Conservation (phyloP, 2,329 filamentous ascomycete species). For the Pseudogymnoascus sp. region DNA sequence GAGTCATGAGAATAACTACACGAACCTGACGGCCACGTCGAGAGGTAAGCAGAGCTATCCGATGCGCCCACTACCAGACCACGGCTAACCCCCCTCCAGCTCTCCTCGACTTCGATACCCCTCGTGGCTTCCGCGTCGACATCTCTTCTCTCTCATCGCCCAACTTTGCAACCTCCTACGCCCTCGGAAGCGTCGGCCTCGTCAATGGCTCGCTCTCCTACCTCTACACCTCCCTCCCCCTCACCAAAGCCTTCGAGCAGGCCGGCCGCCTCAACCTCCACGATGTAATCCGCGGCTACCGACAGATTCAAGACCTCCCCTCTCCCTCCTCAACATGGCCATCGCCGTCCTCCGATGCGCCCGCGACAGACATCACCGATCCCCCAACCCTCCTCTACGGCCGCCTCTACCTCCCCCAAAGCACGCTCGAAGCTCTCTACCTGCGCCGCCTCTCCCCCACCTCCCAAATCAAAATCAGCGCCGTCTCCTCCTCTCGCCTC, state of each 20-base stretch:
- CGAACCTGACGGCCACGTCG: constrained; percentile 73
- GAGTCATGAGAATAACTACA: constrained; percentile 89
- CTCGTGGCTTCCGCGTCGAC: constrained; percentile 73
- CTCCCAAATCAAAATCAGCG: constrained; percentile 71
- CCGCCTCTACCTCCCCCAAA: constrained; percentile 73
- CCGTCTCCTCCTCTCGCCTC: constrained; percentile 63
- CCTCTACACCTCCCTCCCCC: constrained; percentile 80
- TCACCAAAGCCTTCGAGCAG: constrained; percentile 52
- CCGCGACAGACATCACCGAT: constrained; percentile 32
- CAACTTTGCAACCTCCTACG: constrained; percentile 91
- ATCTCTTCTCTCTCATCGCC: constrained; percentile 86
- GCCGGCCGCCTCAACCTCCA: constrained; percentile 71
- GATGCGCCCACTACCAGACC: constrained; percentile 11
- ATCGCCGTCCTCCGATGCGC: neutral
- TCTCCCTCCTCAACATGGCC: constrained; percentile 41
- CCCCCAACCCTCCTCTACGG: constrained; percentile 63
- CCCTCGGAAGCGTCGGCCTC: constrained; percentile 77
- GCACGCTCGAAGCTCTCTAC: constrained; percentile 78
- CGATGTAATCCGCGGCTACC: constrained; percentile 73
- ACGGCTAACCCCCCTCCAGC: constrained; percentile 40
- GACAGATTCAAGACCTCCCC: constrained; percentile 62
- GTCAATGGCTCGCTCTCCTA: constrained; percentile 98
- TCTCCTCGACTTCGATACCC: constrained; percentile 81
- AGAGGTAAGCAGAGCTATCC: constrained; percentile 48
- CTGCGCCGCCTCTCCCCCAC: constrained; percentile 70